Conservation (phyloP, 1,284 basidiomycete genomes). For the Schizophyllum amplum region DNA sequence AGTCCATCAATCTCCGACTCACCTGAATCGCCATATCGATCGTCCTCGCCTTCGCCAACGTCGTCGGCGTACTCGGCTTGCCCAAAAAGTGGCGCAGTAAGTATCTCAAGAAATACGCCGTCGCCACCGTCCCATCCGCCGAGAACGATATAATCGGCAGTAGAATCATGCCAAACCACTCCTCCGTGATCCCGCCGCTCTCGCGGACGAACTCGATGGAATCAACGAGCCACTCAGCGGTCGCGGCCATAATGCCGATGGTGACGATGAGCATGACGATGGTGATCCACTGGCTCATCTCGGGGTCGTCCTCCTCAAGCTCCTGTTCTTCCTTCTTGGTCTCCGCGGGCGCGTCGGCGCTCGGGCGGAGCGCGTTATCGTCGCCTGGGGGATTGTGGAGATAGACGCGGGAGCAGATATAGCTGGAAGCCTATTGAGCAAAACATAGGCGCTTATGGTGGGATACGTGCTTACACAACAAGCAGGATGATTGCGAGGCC, state of each 20-base stretch:
- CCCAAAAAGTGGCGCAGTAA: not conserved
- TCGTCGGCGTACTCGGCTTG: not conserved
- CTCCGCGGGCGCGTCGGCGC: conserved; percentile 35
- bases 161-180: conserved; percentile 67
- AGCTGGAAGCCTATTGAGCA: conserved; percentile 27
- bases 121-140: conserved; percentile 41
- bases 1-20: not conserved
- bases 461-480: conserved; percentile 35
- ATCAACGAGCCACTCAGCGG: conserved; percentile 62
- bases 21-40: conserved; percentile 4
- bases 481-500: conserved; percentile 55
- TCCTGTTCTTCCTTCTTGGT: conserved; percentile 35
- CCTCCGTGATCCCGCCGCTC: conserved; percentile 31
- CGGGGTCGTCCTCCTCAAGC: conserved; percentile 36
- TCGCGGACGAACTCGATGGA: conserved; percentile 48
- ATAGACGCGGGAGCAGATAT: conserved; percentile 56
- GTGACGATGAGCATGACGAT: conserved; percentile 41
- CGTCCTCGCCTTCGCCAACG: conserved; percentile 7
- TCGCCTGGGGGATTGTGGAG: conserved; percentile 61
- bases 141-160: conserved; percentile 64
- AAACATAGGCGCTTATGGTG: not conserved
- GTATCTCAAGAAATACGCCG: not conserved
- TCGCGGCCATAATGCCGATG: conserved; percentile 53
- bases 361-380: conserved; percentile 34
- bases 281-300: conserved; percentile 54